Percentiles rank a stretch among this genome's conserved stretches.
phyloP scores from a whole-genome alignment of 2,329 filamentous ascomycete genomes.

The Penicillium italicum region DNA sequence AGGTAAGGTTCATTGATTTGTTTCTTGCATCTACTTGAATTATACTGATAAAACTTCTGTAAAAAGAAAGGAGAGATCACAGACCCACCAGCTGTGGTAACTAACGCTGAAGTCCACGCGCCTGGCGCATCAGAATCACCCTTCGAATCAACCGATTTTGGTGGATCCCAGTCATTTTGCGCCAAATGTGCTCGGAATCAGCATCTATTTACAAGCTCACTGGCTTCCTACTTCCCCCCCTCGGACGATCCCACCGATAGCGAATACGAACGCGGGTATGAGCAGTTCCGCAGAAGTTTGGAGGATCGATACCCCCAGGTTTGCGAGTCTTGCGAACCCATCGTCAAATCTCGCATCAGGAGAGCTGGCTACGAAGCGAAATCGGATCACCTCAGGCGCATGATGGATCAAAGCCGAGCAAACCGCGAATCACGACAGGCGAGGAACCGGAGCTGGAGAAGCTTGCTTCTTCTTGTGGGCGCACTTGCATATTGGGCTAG shows the following conservation, averaged over 20 bases:
- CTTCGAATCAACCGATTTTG: constrained; percentile 29
- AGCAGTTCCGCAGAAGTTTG: constrained; percentile 66
- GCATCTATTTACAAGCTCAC: constrained; percentile 67
- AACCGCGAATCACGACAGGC: constrained; percentile 32
- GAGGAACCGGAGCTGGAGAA: constrained; percentile 43
- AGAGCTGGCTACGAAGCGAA: constrained; percentile 75
- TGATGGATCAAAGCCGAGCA: constrained; percentile 62
- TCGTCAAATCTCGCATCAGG: constrained; percentile 65
- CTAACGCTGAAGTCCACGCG: constrained; percentile 38
- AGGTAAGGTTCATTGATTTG: constrained; percentile 54
- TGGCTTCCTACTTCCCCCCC: constrained; percentile 75
- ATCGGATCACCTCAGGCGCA: constrained; percentile 71
- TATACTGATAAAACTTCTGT: constrained; percentile 15
- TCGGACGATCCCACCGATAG: constrained; percentile 64
- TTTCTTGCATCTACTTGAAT: neutral
- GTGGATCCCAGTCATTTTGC: constrained; percentile 59
- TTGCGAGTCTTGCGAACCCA: constrained; percentile 74
- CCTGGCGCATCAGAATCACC: constrained; percentile 48
- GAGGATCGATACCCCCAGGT: constrained; percentile 86
- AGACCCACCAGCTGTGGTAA: constrained; percentile 69
- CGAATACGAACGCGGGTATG: constrained; percentile 65
- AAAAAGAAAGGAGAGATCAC: constrained; percentile 77
- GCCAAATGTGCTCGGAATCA: constrained; percentile 83
- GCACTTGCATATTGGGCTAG: constrained; percentile 44
- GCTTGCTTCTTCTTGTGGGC: constrained; percentile 42